Conservation (phyloP, 75 land plant genomes). For the Pinus taeda region DNA sequence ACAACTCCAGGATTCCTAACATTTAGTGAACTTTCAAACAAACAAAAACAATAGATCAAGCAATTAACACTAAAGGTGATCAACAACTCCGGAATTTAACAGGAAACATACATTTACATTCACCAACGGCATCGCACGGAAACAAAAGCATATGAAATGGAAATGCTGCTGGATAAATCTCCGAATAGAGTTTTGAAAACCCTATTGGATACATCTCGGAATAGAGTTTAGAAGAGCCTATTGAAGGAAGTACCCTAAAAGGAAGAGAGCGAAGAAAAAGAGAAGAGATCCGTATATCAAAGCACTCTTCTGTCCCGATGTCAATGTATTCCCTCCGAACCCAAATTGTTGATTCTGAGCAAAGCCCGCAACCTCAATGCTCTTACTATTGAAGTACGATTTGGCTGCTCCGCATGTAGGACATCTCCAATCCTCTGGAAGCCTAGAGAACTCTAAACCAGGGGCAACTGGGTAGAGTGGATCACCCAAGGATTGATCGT, state of each 20-base stretch:
- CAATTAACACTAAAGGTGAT: too few species aligned
- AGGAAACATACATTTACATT: too few species aligned
- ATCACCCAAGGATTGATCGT: conserved; percentile 73
- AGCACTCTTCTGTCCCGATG: conserved; percentile 83
- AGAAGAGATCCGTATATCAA: conserved; percentile 82
- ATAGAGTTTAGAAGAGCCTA: conserved; percentile 3
- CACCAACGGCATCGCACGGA: too few species aligned
- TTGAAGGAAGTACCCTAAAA: conserved; percentile 81
- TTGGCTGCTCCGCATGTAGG: conserved; percentile 95
- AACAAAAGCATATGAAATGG: too few species aligned
- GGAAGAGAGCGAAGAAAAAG: conserved; percentile 66
- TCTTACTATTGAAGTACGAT: conserved; percentile 84
- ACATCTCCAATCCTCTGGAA: conserved; percentile 96
- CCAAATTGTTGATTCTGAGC: conserved; percentile 96
- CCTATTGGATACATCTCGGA: not conserved
- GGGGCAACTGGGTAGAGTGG: conserved; percentile 80
- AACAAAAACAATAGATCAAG: too few species aligned
- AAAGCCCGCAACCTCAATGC: conserved; percentile 96
- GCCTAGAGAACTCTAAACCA: conserved; percentile 61
- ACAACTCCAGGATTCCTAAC: too few species aligned
- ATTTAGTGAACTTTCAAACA: too few species aligned
- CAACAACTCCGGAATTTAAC: too few species aligned
- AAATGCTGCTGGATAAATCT: too few species aligned
- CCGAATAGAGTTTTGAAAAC: not conserved
- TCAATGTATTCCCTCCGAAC: conserved; percentile 79